Evolutionary conservation across 345 rosid genomes (phyloP), one percentile per base, ranked within the genome.

Genomic region (Odontarrhena argentea): DNA sequence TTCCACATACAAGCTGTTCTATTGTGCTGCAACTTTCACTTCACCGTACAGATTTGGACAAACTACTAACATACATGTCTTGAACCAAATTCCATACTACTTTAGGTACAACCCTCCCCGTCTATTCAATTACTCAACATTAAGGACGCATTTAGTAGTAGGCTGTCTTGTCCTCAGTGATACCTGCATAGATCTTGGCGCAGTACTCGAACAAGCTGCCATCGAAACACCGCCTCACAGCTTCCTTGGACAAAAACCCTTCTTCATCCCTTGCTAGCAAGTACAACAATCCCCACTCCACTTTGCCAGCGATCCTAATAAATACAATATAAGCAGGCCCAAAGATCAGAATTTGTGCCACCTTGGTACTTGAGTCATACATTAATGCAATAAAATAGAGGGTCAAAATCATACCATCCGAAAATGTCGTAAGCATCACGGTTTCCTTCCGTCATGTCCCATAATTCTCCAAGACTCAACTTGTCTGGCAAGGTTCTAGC

Each of bases 181-280:
- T 53, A 15, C 72, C 77, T 1, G 77, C 77, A 14, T 74, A 74
- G 18, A 74, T 80, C 68, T 76, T 84, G 22, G 96, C 92, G 5
- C 81, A 83, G 8, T 88, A 86, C 73, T 93, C 96, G 47, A 93
- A 93, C 80, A 93, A 69, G 72, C 87, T 85, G 3, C 97, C 98
- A 30, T 93, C 97, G 6, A 74, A 86, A 68, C 86, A 84, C 8
- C 91, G 79, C 40, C 99, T 75, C 1, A 81, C 61, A 0, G 97
- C 99, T 81, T 94, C 97, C 73, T 91, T 88, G 1, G 96, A 86
- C 59, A 88, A 63, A 55, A 78, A 79, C 5, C 96, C 92, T 11
- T 84, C 96, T 45, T 83, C 95, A 25, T 91, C 96, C 69, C 85
- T 85, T 0, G 97, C 97, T 14, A 88, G 81, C 64, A 81, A 28